These are phyloP conservation scores for Hypoxylon sp. DNA, from an alignment of 2,329 filamentous ascomycete species.

Conservation along the genomic window DNA sequence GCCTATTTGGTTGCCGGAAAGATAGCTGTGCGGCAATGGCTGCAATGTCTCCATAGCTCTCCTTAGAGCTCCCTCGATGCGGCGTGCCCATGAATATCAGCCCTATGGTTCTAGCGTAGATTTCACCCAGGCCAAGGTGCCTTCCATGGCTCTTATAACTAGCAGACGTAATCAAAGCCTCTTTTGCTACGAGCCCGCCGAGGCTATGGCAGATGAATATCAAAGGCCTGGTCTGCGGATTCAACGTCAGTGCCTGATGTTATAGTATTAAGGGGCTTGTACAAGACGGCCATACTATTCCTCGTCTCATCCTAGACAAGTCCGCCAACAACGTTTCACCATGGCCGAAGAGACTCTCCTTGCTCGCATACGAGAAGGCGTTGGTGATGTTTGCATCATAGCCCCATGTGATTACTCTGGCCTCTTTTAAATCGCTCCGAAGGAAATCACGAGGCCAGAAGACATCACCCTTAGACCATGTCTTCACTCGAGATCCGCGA, in stretches of 20 bases:
- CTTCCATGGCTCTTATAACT: not conserved
- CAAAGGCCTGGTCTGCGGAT: not conserved
- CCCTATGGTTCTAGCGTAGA: not conserved
- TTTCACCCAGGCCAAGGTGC: not conserved
- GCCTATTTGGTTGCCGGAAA: not conserved
- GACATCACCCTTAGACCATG: not conserved
- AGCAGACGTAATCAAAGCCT: not conserved
- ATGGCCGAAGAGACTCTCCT: not conserved
- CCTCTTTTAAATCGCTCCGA: not conserved
- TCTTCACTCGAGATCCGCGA: not conserved
- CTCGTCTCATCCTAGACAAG: not conserved
- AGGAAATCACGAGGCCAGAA: not conserved
- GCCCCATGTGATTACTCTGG: not conserved
- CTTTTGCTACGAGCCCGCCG: not conserved
- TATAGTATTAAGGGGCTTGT: not conserved
- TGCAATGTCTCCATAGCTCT: not conserved
- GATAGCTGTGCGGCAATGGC: not conserved
- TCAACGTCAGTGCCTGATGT: not conserved
- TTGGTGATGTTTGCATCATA: not conserved
- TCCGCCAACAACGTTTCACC: not conserved
- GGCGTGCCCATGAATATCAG: not conserved
- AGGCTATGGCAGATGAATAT: slow-evolving; percentile 2
- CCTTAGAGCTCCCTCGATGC: not conserved
- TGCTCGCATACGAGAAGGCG: not conserved
- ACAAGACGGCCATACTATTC: not conserved